Percentiles rank a stretch among this genome's conserved stretches.
Evolutionary conservation across 163 green algal species (phyloP).

Genomic region (Prototheca wickerhamii): DNA sequence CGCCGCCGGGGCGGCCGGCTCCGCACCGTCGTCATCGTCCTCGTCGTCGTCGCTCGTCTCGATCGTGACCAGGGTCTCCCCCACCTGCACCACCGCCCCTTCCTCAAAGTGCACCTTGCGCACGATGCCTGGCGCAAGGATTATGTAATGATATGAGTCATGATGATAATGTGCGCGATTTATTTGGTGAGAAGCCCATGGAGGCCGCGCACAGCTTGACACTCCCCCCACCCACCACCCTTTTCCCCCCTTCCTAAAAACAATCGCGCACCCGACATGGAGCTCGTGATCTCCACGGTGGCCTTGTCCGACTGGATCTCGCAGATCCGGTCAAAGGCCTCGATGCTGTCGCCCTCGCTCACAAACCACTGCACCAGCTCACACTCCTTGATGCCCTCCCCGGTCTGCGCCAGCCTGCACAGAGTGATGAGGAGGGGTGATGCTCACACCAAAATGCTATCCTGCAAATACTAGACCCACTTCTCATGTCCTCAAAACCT

Average conservation of each 20-base stretch:
- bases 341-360: constrained; percentile 59
- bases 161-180: no score
- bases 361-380: constrained; percentile 83
- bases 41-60: constrained; percentile 5
- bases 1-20: background rate
- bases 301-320: constrained; percentile 87
- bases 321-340: constrained; percentile 70
- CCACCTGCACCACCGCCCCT: constrained; percentile 77
- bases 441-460: no score
- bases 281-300: constrained; percentile 82
- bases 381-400: constrained; percentile 88
- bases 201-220: background rate
- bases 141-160: background rate
- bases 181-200: background rate
- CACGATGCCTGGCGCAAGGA: constrained; percentile 33
- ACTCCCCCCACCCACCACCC: background rate
- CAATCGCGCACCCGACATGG: constrained; percentile 37
- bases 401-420: constrained; percentile 64
- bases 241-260: background rate
- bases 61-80: constrained; percentile 50
- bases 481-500: no score
- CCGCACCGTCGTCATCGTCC: background rate
- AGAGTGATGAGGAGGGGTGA: background rate
- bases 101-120: constrained; percentile 42
- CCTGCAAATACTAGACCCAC: no score